These are phyloP conservation scores for Xerocomellus chrysenteron DNA, from an alignment of 768 basidiomycete genomes.

Conservation along the genomic window DNA sequence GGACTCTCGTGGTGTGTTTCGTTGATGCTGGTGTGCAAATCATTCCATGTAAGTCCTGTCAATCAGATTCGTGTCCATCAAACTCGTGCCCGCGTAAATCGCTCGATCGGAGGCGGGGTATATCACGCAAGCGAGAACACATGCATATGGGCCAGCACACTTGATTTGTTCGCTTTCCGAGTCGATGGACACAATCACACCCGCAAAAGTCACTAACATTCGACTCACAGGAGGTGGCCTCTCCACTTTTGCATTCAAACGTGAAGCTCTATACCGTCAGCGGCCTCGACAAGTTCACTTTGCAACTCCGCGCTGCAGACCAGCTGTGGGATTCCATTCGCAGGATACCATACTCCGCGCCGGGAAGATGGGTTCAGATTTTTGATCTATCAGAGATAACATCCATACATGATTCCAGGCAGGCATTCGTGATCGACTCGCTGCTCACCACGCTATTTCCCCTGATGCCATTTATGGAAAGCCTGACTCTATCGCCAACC, in stretches of 20 bases:
- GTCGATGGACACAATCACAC: neutral
- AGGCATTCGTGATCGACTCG: conserved; percentile 58
- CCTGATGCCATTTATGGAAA: conserved; percentile 61
- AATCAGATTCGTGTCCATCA: neutral
- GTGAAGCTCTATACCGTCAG: conserved; percentile 44
- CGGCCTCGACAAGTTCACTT: conserved; percentile 56
- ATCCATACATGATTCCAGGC: conserved; percentile 40
- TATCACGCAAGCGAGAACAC: neutral
- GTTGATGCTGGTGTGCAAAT: conserved; percentile 40
- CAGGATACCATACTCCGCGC: conserved; percentile 81
- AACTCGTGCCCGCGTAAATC: neutral
- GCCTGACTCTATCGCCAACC: conserved; percentile 52
- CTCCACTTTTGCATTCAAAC: conserved; percentile 65
- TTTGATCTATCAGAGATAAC: conserved; percentile 66
- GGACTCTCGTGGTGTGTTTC: conserved; percentile 22
- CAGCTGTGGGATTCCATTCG: conserved; percentile 86
- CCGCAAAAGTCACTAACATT: conserved; percentile 13
- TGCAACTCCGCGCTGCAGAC: conserved; percentile 61
- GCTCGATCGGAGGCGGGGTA: neutral
- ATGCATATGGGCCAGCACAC: neutral
- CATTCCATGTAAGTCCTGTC: conserved; percentile 36
- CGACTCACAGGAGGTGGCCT: conserved; percentile 52
- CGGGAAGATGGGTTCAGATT: conserved; percentile 81
- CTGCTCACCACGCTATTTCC: conserved; percentile 65
- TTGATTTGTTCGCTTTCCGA: neutral